Base-by-base conservation (phyloP, 148 eudicot species). In the Dysphania ambrosioides region DNA sequence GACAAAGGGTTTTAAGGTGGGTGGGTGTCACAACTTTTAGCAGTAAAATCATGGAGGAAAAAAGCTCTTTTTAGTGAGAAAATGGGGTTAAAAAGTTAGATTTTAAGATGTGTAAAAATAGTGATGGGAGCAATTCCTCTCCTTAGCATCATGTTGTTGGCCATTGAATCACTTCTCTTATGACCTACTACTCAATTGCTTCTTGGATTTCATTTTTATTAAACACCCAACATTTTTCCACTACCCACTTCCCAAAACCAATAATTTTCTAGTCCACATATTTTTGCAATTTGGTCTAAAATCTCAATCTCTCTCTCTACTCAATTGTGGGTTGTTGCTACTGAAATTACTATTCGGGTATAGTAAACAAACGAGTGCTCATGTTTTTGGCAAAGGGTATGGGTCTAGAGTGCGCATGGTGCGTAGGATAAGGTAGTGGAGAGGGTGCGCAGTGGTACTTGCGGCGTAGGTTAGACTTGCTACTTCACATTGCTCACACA, bases 91-190 rank as follows among this genome's bases (percentile, higher is more conserved):
- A 67, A 47, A 47, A 47, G 16, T 11, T 47, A n/a, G 16, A 13
- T 47, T 71, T 79, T 77, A 69, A 47, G 44, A 65, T 11, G 12
- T 79, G 78, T 57, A 82, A 86, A 79, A 80, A 76, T 71, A 73
- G 57, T 80, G 88, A 84, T 82, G 84, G 79, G 81, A 71, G 86
- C 88, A 85, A 82, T 84, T 85, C 77, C 73, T 78, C 75, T 41
- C 71, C 66, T 44, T 55, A 24, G 63, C 62, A 89, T 91, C 84
- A 89, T 91, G 16, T 84, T 89, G 91, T 86, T 91, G 82, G 88
- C 97, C 93, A 91, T 88, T 78, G 44, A 64, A 60, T 79, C 75
- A 76, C 77, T 69, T 62, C 78, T 36, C 51, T 57, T 76, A 66
- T 80, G 75, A 71, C 77, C 78, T 72, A 81, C 75, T 85, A 82